phyloP scores from a whole-genome alignment of 75 land plant genomes.

The Pseudotsuga menziesii region DNA sequence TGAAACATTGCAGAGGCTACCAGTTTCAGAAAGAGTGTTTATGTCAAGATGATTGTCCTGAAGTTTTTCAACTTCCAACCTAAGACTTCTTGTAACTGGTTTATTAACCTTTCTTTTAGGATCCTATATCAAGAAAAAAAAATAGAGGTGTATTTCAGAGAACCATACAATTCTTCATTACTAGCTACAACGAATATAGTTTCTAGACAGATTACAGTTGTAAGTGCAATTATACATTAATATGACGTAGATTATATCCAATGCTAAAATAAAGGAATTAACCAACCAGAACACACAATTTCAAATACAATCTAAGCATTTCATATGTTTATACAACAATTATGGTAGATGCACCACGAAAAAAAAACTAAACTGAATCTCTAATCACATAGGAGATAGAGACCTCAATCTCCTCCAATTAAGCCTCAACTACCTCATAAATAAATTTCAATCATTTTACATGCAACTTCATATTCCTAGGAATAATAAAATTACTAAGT shows the following conservation, averaged over 20 bases:
- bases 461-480: neutral
- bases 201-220: neutral
- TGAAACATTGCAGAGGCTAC: conserved; percentile 60
- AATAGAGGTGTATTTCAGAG: neutral
- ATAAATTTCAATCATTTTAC: neutral
- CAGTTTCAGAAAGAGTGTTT: conserved; percentile 62
- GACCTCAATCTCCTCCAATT: neutral
- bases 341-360: neutral
- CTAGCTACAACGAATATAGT: neutral
- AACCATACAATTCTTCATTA: neutral
- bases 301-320: neutral
- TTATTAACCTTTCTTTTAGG: conserved; percentile 90
- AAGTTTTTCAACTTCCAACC: conserved; percentile 84
- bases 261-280: neutral
- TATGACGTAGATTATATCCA: neutral
- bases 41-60: conserved; percentile 37
- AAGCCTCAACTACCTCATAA: neutral
- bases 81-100: conserved; percentile 83
- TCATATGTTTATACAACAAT: neutral
- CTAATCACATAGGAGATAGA: neutral
- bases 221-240: neutral
- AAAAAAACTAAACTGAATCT: neutral
- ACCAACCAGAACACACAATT: neutral
- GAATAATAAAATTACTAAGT: too few species aligned
- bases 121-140: conserved; percentile 47